These are phyloP conservation scores for Takakia lepidozioides DNA, from an alignment of 225 moss, liverwort and hornwort species.

Conservation along the genomic window DNA sequence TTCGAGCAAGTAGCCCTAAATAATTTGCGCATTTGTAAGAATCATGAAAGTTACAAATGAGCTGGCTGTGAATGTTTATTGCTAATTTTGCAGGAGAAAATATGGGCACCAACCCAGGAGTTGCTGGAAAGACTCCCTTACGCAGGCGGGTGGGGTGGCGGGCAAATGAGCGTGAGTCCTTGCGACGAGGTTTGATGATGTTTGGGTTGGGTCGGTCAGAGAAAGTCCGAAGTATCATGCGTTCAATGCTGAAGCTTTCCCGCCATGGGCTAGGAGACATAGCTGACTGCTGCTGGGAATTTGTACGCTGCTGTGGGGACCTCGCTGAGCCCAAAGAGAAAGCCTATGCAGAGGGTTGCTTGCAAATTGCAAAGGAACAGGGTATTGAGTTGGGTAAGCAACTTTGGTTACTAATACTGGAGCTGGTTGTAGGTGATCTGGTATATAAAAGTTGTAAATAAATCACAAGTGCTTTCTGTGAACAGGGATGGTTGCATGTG, in stretches of 20 bases:
- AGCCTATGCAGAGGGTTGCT: constrained; percentile 63
- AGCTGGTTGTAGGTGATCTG: too few species aligned
- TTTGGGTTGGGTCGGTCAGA: constrained; percentile 74
- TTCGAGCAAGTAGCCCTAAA: too few species aligned
- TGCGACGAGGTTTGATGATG: constrained; percentile 69
- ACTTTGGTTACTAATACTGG: too few species aligned
- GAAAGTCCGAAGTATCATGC: constrained; percentile 65
- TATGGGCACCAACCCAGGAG: constrained; percentile 36
- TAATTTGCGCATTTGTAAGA: too few species aligned
- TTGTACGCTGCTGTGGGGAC: constrained; percentile 59
- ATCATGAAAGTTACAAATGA: too few species aligned
- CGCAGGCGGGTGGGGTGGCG: constrained; percentile 72
- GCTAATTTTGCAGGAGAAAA: constrained; percentile 42
- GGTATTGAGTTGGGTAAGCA: constrained; percentile 67
- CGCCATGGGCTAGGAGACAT: constrained; percentile 81
- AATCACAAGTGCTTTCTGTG: too few species aligned
- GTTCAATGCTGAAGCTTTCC: constrained; percentile 53
- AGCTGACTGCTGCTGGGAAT: constrained; percentile 74
- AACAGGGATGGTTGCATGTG: too few species aligned
- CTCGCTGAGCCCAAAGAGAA: constrained; percentile 60
- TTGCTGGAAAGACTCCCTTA: constrained; percentile 51
- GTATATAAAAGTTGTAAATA: too few species aligned
- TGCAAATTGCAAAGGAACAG: constrained; percentile 39
- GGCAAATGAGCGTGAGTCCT: constrained; percentile 69
- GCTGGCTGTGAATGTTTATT: too few species aligned